Conservation (phyloP, 2,329 filamentous ascomycete species). For the Aotearoamyces nothofagi region DNA sequence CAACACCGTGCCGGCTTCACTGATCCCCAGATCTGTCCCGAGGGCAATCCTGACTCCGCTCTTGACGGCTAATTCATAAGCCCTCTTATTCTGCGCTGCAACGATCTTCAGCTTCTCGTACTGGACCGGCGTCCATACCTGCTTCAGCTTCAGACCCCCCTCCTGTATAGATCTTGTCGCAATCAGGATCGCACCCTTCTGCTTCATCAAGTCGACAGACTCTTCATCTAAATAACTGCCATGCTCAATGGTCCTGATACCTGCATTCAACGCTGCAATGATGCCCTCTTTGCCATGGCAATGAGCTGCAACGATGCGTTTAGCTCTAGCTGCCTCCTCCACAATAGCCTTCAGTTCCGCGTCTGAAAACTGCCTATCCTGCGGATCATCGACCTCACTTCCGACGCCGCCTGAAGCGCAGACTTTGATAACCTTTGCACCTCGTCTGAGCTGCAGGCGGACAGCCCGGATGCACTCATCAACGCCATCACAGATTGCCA, state of each 20-base stretch:
- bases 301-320: constrained; percentile 26
- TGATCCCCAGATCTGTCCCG: constrained; percentile 29
- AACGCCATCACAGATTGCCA: constrained; percentile 28
- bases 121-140: constrained; percentile 15
- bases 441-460: constrained; percentile 26
- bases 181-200: constrained; percentile 27
- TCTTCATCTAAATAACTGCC: constrained; percentile 31
- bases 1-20: constrained; percentile 14
- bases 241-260: constrained; percentile 31
- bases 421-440: constrained; percentile 32
- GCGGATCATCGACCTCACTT: constrained; percentile 25
- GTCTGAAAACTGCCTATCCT: constrained; percentile 27
- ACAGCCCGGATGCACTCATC: constrained; percentile 28
- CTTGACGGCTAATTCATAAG: constrained; percentile 26
- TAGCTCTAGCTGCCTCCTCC: constrained; percentile 24
- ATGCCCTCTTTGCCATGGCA: constrained; percentile 31
- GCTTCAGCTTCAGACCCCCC: constrained; percentile 19
- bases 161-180: constrained; percentile 28
- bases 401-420: constrained; percentile 28
- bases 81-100: constrained; percentile 20
- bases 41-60: constrained; percentile 29
- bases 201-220: constrained; percentile 26
- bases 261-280: constrained; percentile 26
- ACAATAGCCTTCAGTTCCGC: constrained; percentile 28
- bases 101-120: constrained; percentile 25